Evolutionary conservation across 1,284 basidiomycete species (phyloP).

Genomic region (Pseudozyma pruni): DNA sequence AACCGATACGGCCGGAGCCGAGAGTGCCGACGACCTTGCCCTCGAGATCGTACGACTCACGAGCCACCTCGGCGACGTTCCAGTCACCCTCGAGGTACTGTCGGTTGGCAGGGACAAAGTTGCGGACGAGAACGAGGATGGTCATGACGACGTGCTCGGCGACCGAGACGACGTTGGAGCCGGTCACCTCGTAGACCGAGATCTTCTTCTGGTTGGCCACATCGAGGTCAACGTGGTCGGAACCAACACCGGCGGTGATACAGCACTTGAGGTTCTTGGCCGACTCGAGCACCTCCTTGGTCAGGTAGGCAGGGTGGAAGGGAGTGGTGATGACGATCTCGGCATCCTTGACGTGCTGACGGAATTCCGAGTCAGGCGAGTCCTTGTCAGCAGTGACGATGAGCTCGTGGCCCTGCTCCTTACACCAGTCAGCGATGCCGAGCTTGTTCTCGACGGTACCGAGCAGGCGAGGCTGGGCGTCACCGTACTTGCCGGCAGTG

Average conservation of each 20-base stretch:
- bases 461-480: constrained; percentile 83
- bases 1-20: constrained; percentile 72
- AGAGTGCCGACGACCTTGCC: constrained; percentile 87
- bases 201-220: constrained; percentile 84
- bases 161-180: constrained; percentile 79
- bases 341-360: constrained; percentile 82
- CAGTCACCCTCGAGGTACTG: constrained; percentile 50
- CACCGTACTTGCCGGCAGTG: constrained; percentile 77
- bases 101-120: constrained; percentile 80
- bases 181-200: constrained; percentile 80
- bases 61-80: constrained; percentile 67
- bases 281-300: constrained; percentile 79
- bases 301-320: constrained; percentile 84
- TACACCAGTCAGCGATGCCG: constrained; percentile 66
- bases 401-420: constrained; percentile 79
- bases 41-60: constrained; percentile 80
- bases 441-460: constrained; percentile 86
- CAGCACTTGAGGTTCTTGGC: constrained; percentile 91
- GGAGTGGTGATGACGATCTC: constrained; percentile 79
- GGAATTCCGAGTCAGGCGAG: constrained; percentile 83
- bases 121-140: constrained; percentile 85
- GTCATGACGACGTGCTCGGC: constrained; percentile 88
- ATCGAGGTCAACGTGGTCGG: constrained; percentile 86
- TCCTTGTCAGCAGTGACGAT: constrained; percentile 80
- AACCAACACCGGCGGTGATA: constrained; percentile 93